A percentile compares a stretch with the other conserved stretches of the same genome.
These are phyloP conservation scores for Aspergillus carlsbadensis DNA, from an alignment of 495 filamentous ascomycete species.

Conservation along the genomic window DNA sequence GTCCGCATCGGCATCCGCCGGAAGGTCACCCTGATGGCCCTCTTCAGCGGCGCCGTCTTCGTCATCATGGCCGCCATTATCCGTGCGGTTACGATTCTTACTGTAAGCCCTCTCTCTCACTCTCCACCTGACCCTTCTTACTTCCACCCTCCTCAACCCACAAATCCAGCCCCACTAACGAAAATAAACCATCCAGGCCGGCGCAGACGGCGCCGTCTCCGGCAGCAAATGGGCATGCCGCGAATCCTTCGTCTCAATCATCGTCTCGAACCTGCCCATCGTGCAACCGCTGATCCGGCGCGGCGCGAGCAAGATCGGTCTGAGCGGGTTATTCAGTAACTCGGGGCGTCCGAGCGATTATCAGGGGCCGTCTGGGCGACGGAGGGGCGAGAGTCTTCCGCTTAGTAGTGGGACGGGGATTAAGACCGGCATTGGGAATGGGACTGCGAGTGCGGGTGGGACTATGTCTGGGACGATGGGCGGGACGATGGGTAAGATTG, in stretches of 20 bases:
- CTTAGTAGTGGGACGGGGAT: not conserved
- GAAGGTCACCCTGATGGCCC: conserved; percentile 47
- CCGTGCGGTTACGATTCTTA: conserved; percentile 52
- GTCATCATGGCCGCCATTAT: conserved; percentile 54
- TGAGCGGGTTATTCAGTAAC: conserved; percentile 29
- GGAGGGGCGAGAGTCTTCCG: conserved; percentile 1
- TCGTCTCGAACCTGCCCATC: conserved; percentile 57
- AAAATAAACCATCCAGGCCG: conserved; percentile 9
- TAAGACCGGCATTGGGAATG: too few species aligned
- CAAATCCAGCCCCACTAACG: not conserved
- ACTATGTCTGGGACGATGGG: not conserved
- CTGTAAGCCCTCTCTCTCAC: conserved; percentile 25
- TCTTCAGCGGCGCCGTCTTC: conserved; percentile 58
- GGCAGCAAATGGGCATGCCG: conserved; percentile 57
- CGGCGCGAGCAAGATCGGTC: conserved; percentile 30
- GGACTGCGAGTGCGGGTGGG: too few species aligned
- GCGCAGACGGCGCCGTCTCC: conserved; percentile 36
- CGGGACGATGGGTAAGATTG: not conserved
- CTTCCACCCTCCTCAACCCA: not conserved
- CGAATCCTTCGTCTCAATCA: conserved; percentile 55
- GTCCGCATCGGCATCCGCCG: conserved; percentile 42
- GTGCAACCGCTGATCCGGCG: conserved; percentile 49
- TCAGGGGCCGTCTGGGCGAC: conserved; percentile 15
- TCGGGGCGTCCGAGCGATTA: conserved; percentile 16
- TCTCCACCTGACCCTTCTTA: not conserved